phyloP scores from a whole-genome alignment of 768 basidiomycete genomes.

The Phlegmacium glaucopus region DNA sequence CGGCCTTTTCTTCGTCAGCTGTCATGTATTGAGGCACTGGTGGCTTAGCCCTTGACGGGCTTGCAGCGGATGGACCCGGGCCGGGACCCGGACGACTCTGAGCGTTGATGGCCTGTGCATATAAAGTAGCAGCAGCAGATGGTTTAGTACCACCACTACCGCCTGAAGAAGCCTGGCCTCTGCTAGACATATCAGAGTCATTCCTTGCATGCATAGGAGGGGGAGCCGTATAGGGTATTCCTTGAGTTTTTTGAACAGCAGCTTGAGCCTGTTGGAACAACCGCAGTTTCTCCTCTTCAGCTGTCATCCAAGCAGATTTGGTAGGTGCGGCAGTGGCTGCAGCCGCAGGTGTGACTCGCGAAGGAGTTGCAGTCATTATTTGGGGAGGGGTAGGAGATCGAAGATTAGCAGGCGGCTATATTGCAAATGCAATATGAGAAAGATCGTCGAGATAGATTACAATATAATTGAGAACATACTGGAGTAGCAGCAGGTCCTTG shows the following conservation, averaged over 20 bases:
- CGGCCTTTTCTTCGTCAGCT: constrained; percentile 76
- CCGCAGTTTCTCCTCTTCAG: constrained; percentile 75
- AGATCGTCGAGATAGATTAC: neutral
- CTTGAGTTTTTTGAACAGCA: constrained; percentile 60
- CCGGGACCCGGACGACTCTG: constrained; percentile 11
- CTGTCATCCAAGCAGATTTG: constrained; percentile 50
- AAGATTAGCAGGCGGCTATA: constrained; percentile 20
- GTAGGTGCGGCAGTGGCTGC: constrained; percentile 12
- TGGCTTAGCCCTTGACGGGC: constrained; percentile 16
- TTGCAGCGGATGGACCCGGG: constrained; percentile 11
- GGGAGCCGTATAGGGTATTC: constrained; percentile 20
- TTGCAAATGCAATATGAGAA: neutral
- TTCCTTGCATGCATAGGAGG: constrained; percentile 19
- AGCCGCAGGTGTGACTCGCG: constrained; percentile 11
- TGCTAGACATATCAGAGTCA: constrained; percentile 11
- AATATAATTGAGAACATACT: constrained; percentile 19
- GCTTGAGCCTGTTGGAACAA: constrained; percentile 70
- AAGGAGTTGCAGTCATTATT: constrained; percentile 16
- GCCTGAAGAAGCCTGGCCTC: constrained; percentile 13
- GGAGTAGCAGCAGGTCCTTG: constrained; percentile 42
- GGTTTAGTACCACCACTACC: constrained; percentile 18
- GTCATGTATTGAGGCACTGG: constrained; percentile 48
- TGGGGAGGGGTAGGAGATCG: constrained; percentile 16
- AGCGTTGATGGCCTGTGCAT: constrained; percentile 30
- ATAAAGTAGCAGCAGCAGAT: constrained; percentile 19